These are phyloP conservation scores for Cryptococcus hybrid DNA, from an alignment of 1,284 basidiomycete species.

Conservation along the genomic window DNA sequence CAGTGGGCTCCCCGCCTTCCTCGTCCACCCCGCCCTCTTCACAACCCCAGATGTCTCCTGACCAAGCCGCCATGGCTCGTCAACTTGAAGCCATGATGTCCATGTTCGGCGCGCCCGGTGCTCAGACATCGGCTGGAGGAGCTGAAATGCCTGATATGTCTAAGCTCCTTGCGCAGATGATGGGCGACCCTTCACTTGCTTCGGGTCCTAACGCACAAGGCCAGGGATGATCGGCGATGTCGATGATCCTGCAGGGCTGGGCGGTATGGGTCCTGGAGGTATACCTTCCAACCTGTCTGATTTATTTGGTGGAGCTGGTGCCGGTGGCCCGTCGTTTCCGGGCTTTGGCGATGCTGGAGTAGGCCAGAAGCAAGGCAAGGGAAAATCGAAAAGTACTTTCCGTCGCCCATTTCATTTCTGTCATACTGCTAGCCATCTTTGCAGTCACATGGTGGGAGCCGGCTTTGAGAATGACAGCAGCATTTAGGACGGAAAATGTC, in stretches of 20 bases:
- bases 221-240: constrained; percentile 30
- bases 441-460: constrained; percentile 49
- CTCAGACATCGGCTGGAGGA: constrained; percentile 8
- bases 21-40: constrained; percentile 1
- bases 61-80: constrained; percentile 33
- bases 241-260: constrained; percentile 35
- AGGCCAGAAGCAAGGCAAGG: constrained; percentile 12
- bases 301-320: constrained; percentile 6
- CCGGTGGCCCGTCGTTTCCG: constrained; percentile 12
- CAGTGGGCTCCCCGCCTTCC: constrained; percentile 21
- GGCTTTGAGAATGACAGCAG: constrained; percentile 17
- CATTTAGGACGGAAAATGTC: constrained; percentile 12
- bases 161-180: constrained; percentile 31
- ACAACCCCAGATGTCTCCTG: constrained; percentile 10
- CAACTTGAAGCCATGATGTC: constrained; percentile 42
- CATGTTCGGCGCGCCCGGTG: constrained; percentile 33
- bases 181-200: constrained; percentile 13
- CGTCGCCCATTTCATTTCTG: constrained; percentile 38
- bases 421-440: constrained; percentile 39
- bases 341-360: constrained; percentile 15
- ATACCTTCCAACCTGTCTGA: constrained; percentile 8
- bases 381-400: constrained; percentile 33
- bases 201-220: constrained; percentile 4
- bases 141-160: constrained; percentile 32
- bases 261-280: constrained; percentile 17